Evolutionary conservation across 139 green algal genomes (phyloP).

Genomic region (Dunaliella sp.): DNA sequence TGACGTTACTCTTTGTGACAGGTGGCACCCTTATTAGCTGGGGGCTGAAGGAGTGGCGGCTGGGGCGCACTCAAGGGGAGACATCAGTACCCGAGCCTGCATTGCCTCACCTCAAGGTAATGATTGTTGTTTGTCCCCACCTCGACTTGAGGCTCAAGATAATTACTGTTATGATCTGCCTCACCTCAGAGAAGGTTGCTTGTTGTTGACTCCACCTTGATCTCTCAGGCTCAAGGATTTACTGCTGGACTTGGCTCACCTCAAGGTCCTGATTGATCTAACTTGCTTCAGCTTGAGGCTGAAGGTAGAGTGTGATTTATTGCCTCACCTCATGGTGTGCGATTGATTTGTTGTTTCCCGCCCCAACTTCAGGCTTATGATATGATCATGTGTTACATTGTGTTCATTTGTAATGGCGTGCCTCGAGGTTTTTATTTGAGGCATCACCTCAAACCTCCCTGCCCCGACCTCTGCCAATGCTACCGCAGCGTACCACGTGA

Average conservation of each 20-base stretch:
- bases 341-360: too few species aligned
- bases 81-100: slow-evolving; percentile 27
- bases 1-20: background rate
- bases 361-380: too few species aligned
- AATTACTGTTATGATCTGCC: background rate
- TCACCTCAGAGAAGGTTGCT: background rate
- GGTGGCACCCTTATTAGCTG: slow-evolving; percentile 48
- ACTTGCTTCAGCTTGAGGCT: too few species aligned
- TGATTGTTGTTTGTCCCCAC: background rate
- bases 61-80: slow-evolving; percentile 32
- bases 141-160: background rate
- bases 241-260: background rate
- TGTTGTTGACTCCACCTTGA: too few species aligned
- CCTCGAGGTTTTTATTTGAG: too few species aligned
- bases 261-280: background rate
- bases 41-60: slow-evolving; percentile 47
- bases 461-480: too few species aligned
- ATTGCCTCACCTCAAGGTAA: slow-evolving; percentile 35
- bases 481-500: background rate
- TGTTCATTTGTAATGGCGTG: too few species aligned
- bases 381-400: too few species aligned
- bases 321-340: too few species aligned
- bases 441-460: too few species aligned
- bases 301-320: too few species aligned
- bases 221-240: background rate